Percentiles rank a stretch among this genome's conserved stretches.
These are phyloP conservation scores for Helicostylum pulchrum DNA, from an alignment of 192 early-diverging fungal genomes.

Conservation along the genomic window DNA sequence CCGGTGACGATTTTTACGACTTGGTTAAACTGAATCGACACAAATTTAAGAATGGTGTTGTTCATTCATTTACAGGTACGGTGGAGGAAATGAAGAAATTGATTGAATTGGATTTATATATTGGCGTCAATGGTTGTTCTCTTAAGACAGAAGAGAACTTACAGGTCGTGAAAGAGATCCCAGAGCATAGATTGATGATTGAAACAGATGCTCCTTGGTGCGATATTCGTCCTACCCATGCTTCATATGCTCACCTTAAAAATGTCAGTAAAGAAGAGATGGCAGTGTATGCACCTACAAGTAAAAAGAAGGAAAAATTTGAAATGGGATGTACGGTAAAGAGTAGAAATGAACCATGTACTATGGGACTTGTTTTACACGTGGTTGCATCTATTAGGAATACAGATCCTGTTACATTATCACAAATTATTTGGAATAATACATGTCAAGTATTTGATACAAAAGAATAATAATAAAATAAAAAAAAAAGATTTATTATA, in stretches of 20 bases:
- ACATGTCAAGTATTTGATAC: slow-evolving; percentile 58
- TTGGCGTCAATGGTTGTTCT: slow-evolving; percentile 97
- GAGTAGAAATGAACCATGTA: slow-evolving; percentile 82
- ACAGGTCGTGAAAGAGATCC: slow-evolving; percentile 65
- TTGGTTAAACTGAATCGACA: slow-evolving; percentile 56
- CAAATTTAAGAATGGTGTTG: slow-evolving; percentile 68
- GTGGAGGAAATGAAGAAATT: slow-evolving; percentile 60
- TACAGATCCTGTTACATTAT: slow-evolving; percentile 50
- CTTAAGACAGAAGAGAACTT: slow-evolving; percentile 87
- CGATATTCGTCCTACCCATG: slow-evolving; percentile 85
- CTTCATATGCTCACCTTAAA: slow-evolving; percentile 60
- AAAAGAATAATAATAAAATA: slow-evolving; percentile 1
- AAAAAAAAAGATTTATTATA: neutral
- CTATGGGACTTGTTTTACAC: slow-evolving; percentile 64
- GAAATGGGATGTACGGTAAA: slow-evolving; percentile 69
- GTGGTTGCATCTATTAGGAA: slow-evolving; percentile 62
- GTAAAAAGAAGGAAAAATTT: slow-evolving; percentile 79
- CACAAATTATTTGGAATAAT: slow-evolving; percentile 61
- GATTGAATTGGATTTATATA: slow-evolving; percentile 71
- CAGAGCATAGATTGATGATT: slow-evolving; percentile 79
- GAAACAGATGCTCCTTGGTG: slow-evolving; percentile 97
- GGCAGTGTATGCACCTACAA: slow-evolving; percentile 37
- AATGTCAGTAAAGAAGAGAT: slow-evolving; percentile 27
- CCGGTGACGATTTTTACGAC: slow-evolving; percentile 72
- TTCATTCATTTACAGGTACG: slow-evolving; percentile 88